Percentiles rank a stretch among this genome's conserved stretches.
These are phyloP conservation scores for Penicillium diatomitis DNA, from an alignment of 495 filamentous ascomycete species.

Conservation along the genomic window DNA sequence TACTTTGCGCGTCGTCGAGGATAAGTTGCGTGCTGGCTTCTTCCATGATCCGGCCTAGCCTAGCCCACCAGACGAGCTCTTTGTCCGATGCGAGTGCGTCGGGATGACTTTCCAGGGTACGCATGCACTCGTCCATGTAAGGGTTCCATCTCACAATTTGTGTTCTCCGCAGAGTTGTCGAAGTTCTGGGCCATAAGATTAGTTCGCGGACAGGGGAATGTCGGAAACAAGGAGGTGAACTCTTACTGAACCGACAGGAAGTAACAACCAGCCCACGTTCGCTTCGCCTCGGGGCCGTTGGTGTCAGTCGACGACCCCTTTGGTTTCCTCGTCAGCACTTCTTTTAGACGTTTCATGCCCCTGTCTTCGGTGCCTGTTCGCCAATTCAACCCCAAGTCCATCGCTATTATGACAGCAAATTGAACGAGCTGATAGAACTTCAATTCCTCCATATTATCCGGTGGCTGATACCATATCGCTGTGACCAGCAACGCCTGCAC, in stretches of 20 bases:
- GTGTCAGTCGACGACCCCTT: slow-evolving; percentile 40
- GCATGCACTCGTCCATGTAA: slow-evolving; percentile 79
- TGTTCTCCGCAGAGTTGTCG: slow-evolving; percentile 72
- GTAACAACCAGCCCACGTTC: slow-evolving; percentile 78
- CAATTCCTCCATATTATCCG: slow-evolving; percentile 74
- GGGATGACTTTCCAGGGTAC: slow-evolving; percentile 60
- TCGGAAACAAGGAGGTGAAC: neutral
- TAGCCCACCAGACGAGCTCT: slow-evolving; percentile 64
- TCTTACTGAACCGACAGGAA: slow-evolving; percentile 55
- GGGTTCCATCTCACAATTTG: slow-evolving; percentile 73
- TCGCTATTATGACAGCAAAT: slow-evolving; percentile 72
- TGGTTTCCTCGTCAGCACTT: slow-evolving; percentile 30
- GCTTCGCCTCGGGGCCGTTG: slow-evolving; percentile 59
- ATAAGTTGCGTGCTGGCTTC: slow-evolving; percentile 67
- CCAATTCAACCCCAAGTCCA: slow-evolving; percentile 77
- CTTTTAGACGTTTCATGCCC: slow-evolving; percentile 21
- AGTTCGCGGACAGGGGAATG: slow-evolving; percentile 29
- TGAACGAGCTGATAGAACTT: slow-evolving; percentile 88
- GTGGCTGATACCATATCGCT: slow-evolving; percentile 74
- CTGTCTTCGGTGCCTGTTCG: slow-evolving; percentile 17
- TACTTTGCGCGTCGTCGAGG: slow-evolving; percentile 60
- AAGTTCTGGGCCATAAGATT: slow-evolving; percentile 48
- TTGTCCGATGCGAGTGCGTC: slow-evolving; percentile 66
- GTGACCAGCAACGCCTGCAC: slow-evolving; percentile 70
- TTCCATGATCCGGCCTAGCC: slow-evolving; percentile 70